Base-by-base conservation (phyloP, 2,329 filamentous ascomycete species). In the Cordyceps sp. region DNA sequence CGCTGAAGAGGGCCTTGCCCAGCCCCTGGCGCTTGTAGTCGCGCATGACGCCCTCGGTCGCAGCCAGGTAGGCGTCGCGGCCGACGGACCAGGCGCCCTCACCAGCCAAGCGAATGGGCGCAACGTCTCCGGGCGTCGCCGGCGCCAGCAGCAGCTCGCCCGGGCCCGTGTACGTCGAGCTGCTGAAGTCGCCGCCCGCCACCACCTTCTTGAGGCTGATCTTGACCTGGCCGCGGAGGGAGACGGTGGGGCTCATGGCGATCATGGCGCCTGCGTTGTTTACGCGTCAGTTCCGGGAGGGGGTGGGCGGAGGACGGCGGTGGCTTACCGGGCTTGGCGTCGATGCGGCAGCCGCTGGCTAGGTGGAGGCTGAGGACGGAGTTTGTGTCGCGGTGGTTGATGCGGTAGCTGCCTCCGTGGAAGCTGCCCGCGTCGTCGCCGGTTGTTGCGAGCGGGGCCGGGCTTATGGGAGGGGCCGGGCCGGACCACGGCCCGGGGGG, bases 341-440 rank as follows among this genome's bases (percentile, higher is more conserved):
- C 66, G 32, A 96, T 54, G 0, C 88, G 88, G 45, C 83, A 93
- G 3, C 85, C 85, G 52, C 90, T 79, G 10, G 88, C 88, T 29
- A 96, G 59, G 53, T 94, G 88, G 16, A 94, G 57, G 0, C 86
- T 96, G 38, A 94, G 55, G 42, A 94, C 78, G 1, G 81, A 85
- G 52, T 96, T 98, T 36, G 73, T 78, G 53, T 94, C 85, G 16
- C 90, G 69, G 49, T 98, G 90, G 46, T 82, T 90, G 49, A 96
- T 85, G 27, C 90, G 70, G 52, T 88, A 98, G 48, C 81, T 88
- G 10, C 90, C 90, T 13, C 90, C 90, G 50, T 96, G 96, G 62
- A 96, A 98, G 0, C 80, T 90, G n/a, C 90, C 90, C 2, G 93
- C 73, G 43, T 93, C 86, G 52, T 96, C 90, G 20, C n/a, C n/a